A percentile compares a stretch with the other conserved stretches of the same genome.
Conservation (phyloP, 176 grass and related monocot genomes). For the Phyllostachys edulis region DNA sequence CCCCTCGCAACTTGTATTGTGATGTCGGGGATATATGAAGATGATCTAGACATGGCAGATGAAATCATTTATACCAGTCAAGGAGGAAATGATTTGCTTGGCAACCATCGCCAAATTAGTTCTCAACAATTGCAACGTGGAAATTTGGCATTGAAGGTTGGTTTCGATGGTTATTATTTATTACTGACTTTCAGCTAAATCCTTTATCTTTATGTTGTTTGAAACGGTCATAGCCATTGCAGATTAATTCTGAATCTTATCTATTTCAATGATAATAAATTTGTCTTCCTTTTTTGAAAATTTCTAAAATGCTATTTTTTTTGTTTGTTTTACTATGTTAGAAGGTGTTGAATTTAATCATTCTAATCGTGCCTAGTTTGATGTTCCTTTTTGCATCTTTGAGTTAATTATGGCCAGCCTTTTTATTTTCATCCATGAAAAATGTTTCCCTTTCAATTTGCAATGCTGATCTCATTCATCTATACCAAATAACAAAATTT, state of each 20-base stretch:
- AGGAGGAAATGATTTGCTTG: slow-evolving; percentile 90
- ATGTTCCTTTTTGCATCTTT: background rate
- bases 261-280: background rate
- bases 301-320: background rate
- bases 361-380: background rate
- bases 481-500: background rate
- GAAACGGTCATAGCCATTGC: background rate
- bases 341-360: background rate
- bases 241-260: background rate
- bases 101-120: slow-evolving; percentile 70
- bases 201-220: background rate
- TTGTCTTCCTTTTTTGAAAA: background rate
- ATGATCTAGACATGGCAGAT: slow-evolving; percentile 75
- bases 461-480: background rate
- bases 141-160: slow-evolving; percentile 86
- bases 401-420: background rate
- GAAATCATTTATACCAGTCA: slow-evolving; percentile 89
- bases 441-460: background rate
- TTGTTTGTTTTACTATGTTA: background rate
- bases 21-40: slow-evolving; percentile 88
- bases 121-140: slow-evolving; percentile 82
- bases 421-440: background rate
- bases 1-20: slow-evolving; percentile 75
- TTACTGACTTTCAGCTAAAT: background rate
- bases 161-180: slow-evolving; percentile 13